These are phyloP conservation scores for Bromus sterilis DNA, from an alignment of 176 grass and related monocot genomes.

Conservation along the genomic window DNA sequence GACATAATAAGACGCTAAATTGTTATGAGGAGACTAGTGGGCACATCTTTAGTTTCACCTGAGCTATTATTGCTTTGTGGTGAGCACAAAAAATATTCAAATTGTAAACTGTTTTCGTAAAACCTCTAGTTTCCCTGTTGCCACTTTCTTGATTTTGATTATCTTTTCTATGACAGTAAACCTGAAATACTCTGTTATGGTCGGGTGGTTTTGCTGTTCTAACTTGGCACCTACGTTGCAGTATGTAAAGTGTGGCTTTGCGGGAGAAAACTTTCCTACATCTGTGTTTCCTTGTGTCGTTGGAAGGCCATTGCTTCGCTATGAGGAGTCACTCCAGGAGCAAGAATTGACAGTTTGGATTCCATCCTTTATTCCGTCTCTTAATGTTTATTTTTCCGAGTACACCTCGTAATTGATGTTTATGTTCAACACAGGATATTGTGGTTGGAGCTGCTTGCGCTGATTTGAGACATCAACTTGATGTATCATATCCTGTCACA, in stretches of 20 bases:
- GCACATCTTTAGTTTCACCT: not conserved
- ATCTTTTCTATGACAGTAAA: not conserved
- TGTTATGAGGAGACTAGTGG: not conserved
- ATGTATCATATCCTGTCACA: conserved; percentile 90
- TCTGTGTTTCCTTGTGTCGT: conserved; percentile 90
- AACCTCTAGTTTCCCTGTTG: not conserved
- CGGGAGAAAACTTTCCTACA: conserved; percentile 85
- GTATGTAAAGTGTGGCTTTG: conserved; percentile 99
- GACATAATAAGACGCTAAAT: not conserved
- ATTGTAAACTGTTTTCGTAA: not conserved
- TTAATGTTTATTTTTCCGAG: conserved; percentile 26
- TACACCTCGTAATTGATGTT: not conserved
- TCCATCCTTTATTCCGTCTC: not conserved
- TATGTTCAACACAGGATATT: conserved; percentile 55
- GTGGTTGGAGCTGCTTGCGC: conserved; percentile 94
- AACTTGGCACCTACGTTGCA: conserved; percentile 21
- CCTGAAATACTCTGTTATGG: not conserved
- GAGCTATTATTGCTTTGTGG: not conserved
- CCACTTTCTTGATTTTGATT: not conserved
- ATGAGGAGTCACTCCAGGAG: conserved; percentile 86
- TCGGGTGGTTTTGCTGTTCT: conserved; percentile 33
- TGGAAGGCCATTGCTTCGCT: conserved; percentile 81
- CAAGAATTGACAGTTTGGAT: conserved; percentile 74
- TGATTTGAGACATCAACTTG: conserved; percentile 87
- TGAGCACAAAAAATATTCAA: not conserved